Base-by-base conservation (phyloP, 352 stramenopile species). In the Pythium graminicola region DNA sequence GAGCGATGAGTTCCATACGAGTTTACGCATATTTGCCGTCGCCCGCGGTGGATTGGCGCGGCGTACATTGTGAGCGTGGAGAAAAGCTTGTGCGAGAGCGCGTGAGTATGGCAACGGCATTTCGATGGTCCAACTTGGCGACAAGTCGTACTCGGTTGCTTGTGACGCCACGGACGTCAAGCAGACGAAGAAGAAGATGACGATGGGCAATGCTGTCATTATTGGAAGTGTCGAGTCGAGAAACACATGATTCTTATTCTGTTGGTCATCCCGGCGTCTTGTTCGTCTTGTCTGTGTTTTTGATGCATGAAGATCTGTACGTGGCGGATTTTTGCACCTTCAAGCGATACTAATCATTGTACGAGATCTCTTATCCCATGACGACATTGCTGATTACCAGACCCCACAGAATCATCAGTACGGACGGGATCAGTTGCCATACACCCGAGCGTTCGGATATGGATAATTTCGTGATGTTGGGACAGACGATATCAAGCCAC, bases 1-100 rank as follows among this genome's bases (percentile, higher is more conserved):
- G 33, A 63, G 56, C 48, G 56, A 53, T 9, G 26, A 32, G 35
- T 63, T 63, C 56, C 56, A 63, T 43, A 39, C 43, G 32, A 63
- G 49, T 16, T 46, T 46, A 28, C 47, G 47, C 56, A 63, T 63
- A 42, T 63, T 48, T 31, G 42, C 56, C 41, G 49, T 42, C 28
- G 44, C 28, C 4, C 43, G 48, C 10, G 56, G 56, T 13, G 56
- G 56, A 9, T 47, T n/a, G 16, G 56, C 28, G 17, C 56, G 47
- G 14, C 42, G 47, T 19, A 26, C 13, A 41, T 63, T 63, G 42
- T 63, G 56, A 14, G 56, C 56, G 14, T 53, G 26, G 14, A 63
- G 42, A 50, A 63, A 63, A 19, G 48, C 48, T 27, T 63, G 56
- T 7, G 54, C 47, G 22, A 63, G 20, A 26, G 36, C 13, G 17